Conservation (phyloP, 768 basidiomycete species). For the Cystofilobasidium capitatum region DNA sequence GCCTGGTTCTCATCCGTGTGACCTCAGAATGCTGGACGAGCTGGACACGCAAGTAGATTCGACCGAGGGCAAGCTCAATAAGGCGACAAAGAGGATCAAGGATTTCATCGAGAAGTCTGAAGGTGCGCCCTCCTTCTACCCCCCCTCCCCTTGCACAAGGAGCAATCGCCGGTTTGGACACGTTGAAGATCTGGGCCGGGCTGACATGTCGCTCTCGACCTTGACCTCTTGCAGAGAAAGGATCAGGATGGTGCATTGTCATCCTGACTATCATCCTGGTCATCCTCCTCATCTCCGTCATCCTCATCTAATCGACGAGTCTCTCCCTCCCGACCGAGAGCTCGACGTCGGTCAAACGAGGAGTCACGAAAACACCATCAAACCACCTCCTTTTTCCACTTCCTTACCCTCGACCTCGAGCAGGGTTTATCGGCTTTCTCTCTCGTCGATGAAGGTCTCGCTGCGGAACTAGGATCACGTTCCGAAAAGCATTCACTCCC, state of each 20-base stretch:
- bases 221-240: conserved; percentile 51
- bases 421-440: too few species aligned
- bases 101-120: conserved; percentile 79
- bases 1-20: too few species aligned
- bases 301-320: conserved; percentile 64
- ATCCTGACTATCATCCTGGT: conserved; percentile 71
- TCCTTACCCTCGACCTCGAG: too few species aligned
- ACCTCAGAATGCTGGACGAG: conserved; percentile 66
- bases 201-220: too few species aligned
- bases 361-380: too few species aligned
- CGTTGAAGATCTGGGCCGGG: not conserved
- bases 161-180: not conserved
- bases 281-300: conserved; percentile 66
- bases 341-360: too few species aligned
- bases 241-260: conserved; percentile 81
- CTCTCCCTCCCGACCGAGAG: too few species aligned
- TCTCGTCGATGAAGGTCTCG: too few species aligned
- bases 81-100: conserved; percentile 59
- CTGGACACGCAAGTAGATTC: conserved; percentile 62
- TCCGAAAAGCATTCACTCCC: too few species aligned
- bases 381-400: too few species aligned
- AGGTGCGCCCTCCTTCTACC: conserved; percentile 42
- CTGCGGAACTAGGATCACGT: too few species aligned
- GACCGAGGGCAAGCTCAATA: conserved; percentile 56
- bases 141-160: not conserved